Conservation (phyloP, 1,284 basidiomycete genomes). For the Apiotrichum montevideense region DNA sequence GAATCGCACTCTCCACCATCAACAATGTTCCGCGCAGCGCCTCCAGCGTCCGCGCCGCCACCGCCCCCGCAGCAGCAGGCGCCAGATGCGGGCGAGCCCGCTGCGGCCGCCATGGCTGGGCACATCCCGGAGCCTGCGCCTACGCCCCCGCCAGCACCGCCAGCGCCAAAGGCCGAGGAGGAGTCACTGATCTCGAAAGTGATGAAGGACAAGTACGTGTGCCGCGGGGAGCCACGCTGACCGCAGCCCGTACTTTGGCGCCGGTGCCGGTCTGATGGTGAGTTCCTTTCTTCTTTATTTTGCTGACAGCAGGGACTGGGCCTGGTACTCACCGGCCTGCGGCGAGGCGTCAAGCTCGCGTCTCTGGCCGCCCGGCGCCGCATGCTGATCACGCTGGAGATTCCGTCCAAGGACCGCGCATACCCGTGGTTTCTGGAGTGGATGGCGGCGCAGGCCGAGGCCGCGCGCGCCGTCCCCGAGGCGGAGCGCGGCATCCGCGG, state of each 20-base stretch:
- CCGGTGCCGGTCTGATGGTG: slow-evolving; percentile 93
- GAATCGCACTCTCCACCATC: too few relatives aligned
- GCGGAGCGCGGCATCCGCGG: slow-evolving; percentile 19
- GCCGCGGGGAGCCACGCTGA: not conserved
- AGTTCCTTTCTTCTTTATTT: slow-evolving; percentile 17
- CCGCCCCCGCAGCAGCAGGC: too few relatives aligned
- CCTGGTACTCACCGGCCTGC: slow-evolving; percentile 67
- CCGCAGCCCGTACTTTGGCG: slow-evolving; percentile 84
- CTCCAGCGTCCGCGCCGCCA: too few relatives aligned
- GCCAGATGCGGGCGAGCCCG: not conserved
- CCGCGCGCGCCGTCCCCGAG: slow-evolving; percentile 21
- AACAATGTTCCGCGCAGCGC: not conserved
- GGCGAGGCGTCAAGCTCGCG: slow-evolving; percentile 64
- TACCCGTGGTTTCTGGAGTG: slow-evolving; percentile 98
- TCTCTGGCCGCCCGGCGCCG: slow-evolving; percentile 74
- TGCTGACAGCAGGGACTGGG: slow-evolving; percentile 63
- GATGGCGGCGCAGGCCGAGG: slow-evolving; percentile 60
- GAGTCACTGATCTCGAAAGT: slow-evolving; percentile 22
- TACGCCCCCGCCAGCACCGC: not conserved
- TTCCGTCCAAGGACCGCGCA: slow-evolving; percentile 88
- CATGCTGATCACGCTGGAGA: slow-evolving; percentile 90
- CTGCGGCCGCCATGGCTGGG: not conserved
- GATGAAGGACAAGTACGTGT: slow-evolving; percentile 40
- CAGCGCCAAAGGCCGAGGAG: not conserved
- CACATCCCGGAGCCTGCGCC: not conserved